Evolutionary conservation across 805 yeast genomes (phyloP), one percentile per base, ranked within the genome.

Genomic region (Lachancea kluyveri): DNA sequence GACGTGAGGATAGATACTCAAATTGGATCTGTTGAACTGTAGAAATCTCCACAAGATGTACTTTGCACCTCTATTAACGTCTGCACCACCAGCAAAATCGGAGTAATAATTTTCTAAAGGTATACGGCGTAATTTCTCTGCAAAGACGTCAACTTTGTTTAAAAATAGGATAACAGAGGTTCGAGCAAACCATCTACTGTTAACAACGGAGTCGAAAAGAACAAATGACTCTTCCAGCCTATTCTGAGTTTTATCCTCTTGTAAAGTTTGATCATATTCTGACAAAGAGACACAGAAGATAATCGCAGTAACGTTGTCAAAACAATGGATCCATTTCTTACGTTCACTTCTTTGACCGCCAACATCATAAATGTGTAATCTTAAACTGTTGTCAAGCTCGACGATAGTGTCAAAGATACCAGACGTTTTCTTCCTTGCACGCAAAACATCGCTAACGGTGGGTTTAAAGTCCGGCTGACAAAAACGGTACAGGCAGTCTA

Each of bases 311-410:
- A 88, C 96, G 46, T 87, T 86, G 57, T 87, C 95, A 49, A 92
- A 92, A 52, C 95, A 85, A 59, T 92, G 94, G 40, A 92, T 87
- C 98, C 98, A 92, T 59, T 92, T 90, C 51, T 83, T 84, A 33
- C 98, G 77, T 63, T 92, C 98, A 3, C 94, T 77, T 48, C 98
- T 68, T 59, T 92, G 98, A 2, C 96, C 96, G 41, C 96, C 96
- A 28, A 88, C 96, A 57, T 88, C 96, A 50, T 66, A 77, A 46
- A 80, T 65, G 46, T 77, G 83, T 30, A 79, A 61, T 45, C 70
- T 69, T 24, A 78, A 54, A 28, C 44, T 45, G 17, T 75, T 77
- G 26, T 82, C 86, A 74, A 87, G 70, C 38, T 76, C 77, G 48
- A 88, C 83, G 36, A 72, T 68, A 37, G 85, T 77, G 54, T 87